These are phyloP conservation scores for Pinus taeda DNA, from an alignment of 75 land plant genomes.

Conservation along the genomic window DNA sequence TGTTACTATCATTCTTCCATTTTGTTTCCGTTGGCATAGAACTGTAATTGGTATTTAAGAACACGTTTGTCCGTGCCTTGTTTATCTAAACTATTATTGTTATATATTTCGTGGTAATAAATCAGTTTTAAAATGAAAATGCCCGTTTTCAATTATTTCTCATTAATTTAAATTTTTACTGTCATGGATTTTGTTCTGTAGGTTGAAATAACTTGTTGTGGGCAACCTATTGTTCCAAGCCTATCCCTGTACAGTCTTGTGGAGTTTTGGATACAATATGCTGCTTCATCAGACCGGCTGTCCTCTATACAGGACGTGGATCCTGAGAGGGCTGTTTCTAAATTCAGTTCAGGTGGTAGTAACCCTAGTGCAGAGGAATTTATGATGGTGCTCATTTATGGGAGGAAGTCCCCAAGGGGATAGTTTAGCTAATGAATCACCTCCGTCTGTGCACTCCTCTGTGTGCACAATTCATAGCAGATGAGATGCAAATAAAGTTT, in stretches of 20 bases:
- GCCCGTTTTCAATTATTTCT: background rate
- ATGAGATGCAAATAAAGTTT: constrained; percentile 9
- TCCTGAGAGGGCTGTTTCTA: constrained; percentile 17
- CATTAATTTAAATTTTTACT: background rate
- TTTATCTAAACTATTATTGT: too few species aligned
- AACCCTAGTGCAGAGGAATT: constrained; percentile 49
- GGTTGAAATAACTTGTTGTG: constrained; percentile 78
- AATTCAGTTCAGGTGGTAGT: constrained; percentile 16
- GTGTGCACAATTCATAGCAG: background rate
- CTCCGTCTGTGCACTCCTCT: background rate
- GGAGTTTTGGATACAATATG: constrained; percentile 56
- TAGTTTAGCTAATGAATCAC: background rate
- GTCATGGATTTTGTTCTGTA: constrained; percentile 14
- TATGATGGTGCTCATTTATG: constrained; percentile 70
- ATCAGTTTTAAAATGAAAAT: too few species aligned
- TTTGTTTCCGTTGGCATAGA: too few species aligned
- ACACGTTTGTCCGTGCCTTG: too few species aligned
- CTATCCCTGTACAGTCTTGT: constrained; percentile 52
- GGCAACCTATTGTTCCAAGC: constrained; percentile 64
- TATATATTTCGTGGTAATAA: too few species aligned
- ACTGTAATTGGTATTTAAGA: too few species aligned
- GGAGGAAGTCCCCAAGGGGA: constrained; percentile 28
- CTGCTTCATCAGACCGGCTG: constrained; percentile 21
- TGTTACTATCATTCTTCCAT: too few species aligned
- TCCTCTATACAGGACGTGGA: constrained; percentile 12